phyloP scores from a whole-genome alignment of 2,329 filamentous ascomycete genomes.

The Epichloe coenophiala region DNA sequence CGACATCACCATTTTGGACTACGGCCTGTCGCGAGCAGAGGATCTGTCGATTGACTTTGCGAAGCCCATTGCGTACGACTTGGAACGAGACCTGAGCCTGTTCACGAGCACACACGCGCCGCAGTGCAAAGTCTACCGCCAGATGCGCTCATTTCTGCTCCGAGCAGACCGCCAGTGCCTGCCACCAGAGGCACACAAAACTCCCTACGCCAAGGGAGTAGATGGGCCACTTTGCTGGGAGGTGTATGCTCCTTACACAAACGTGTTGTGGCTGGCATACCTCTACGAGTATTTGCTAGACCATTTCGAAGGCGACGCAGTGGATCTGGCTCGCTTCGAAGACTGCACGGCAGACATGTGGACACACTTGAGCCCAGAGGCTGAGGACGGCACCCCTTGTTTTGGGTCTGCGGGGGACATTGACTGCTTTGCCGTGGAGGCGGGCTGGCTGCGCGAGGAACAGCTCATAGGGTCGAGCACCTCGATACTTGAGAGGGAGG shows the following conservation, averaged over 20 bases:
- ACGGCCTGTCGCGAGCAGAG: slow-evolving; percentile 47
- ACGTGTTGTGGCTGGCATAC: slow-evolving; percentile 52
- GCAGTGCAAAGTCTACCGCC: slow-evolving; percentile 49
- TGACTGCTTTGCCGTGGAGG: slow-evolving; percentile 42
- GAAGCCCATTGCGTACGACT: slow-evolving; percentile 37
- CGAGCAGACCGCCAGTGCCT: slow-evolving; percentile 36
- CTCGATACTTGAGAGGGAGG: slow-evolving; percentile 24
- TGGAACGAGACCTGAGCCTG: slow-evolving; percentile 45
- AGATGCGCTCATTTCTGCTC: slow-evolving; percentile 45
- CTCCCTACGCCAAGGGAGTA: slow-evolving; percentile 31
- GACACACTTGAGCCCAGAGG: slow-evolving; percentile 38
- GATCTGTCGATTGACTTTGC: slow-evolving; percentile 24
- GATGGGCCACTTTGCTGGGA: slow-evolving; percentile 40
- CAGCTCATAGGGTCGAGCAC: slow-evolving; percentile 31
- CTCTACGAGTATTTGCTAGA: slow-evolving; percentile 39
- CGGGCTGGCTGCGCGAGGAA: slow-evolving; percentile 40
- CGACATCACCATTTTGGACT: slow-evolving; percentile 52
- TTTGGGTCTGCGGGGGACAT: slow-evolving; percentile 44
- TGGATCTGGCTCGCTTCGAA: slow-evolving; percentile 32
- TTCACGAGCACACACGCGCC: slow-evolving; percentile 47
- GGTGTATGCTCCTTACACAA: slow-evolving; percentile 45
- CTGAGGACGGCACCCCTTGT: slow-evolving; percentile 30
- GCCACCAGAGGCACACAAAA: slow-evolving; percentile 31
- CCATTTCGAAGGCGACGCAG: slow-evolving; percentile 33
- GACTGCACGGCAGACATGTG: slow-evolving; percentile 38